Evolutionary conservation across 2,329 filamentous ascomycete genomes (phyloP).

Genomic region (Aureobasidium sp.): DNA sequence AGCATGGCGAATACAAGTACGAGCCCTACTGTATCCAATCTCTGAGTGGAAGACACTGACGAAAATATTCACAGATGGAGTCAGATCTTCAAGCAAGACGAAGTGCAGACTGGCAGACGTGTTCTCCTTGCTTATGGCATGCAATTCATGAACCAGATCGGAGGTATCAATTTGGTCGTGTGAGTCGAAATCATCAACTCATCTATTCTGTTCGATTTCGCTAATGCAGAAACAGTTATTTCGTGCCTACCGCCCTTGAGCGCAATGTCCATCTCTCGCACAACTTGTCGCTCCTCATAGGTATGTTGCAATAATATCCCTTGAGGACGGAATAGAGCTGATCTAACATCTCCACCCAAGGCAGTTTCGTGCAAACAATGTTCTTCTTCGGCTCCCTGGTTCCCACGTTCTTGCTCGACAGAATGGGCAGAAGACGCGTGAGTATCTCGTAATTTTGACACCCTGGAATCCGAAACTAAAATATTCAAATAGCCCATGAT

Average conservation of each 20-base stretch:
- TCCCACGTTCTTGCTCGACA: conserved; percentile 42
- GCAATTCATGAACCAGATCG: conserved; percentile 36
- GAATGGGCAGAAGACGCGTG: conserved; percentile 29
- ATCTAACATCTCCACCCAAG: background rate
- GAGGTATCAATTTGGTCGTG: conserved; percentile 35
- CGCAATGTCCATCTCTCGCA: conserved; percentile 40
- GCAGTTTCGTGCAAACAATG: conserved; percentile 20
- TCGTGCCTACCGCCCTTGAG: conserved; percentile 39
- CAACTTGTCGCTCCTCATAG: conserved; percentile 41
- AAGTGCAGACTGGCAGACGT: conserved; percentile 34
- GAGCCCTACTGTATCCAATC: rapidly evolving
- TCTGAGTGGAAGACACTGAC: background rate
- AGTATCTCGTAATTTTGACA: too few species aligned
- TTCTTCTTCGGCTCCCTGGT: conserved; percentile 39
- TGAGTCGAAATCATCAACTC: conserved; percentile 17
- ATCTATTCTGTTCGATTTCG: background rate
- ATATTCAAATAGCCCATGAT: conserved; percentile 24
- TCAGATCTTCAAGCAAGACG: conserved; percentile 33
- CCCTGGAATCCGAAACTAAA: too few species aligned
- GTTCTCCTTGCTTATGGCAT: conserved; percentile 35
- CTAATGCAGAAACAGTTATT: conserved; percentile 27
- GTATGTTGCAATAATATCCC: too few species aligned
- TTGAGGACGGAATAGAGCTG: background rate
- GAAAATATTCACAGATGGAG: conserved; percentile 23
- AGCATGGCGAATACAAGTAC: conserved; percentile 32